Base-by-base conservation (phyloP, 352 stramenopile species). In the Pythium brassicae region DNA sequence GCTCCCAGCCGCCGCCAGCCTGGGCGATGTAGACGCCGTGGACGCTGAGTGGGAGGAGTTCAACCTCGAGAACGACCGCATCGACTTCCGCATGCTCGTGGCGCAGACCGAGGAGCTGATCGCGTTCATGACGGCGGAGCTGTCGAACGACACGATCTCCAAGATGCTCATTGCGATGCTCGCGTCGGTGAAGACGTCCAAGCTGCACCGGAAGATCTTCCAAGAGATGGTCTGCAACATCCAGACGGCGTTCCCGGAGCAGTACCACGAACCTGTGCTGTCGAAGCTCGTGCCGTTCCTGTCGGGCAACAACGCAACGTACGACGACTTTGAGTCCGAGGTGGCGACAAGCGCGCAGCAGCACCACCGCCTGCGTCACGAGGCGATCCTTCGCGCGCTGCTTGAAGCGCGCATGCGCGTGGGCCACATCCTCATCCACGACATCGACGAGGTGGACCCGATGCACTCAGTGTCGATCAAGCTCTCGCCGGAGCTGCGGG, bases 151-250 rank as follows among this genome's bases (percentile, higher is more conserved):
- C 34, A 89, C 78, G 26, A 86, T 94, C 60, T 80, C 80, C 17
- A 92, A 89, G 63, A 86, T 94, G 74, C 74, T 94, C 20, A 82
- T 89, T 27, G 74, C 84, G 9, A 91, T 94, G 80, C 63, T 94
- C 26, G 77, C 82, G 50, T 92, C 80, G 34, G 72, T 94, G 47
- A 91, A 92, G 68, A 92, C 80, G 34, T 88, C 83, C 34, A 92
- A 92, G 66, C 65, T 91, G 37, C 80, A 92, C 61, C 85, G 85
- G 55, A 92, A 92, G 62, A 92, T 94, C 54, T 91, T 94, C 65
- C 83, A 92, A 54, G 82, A 92, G 58, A 89, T 94, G 76, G 78
- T 92, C 20, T 91, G 76, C 68, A 91, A 93, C 67, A 83, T 94
- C 53, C 82, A 92, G 61, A 85, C 81, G 4, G 74, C 76, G 20